These are phyloP conservation scores for Clitopilus hobsonii DNA, from an alignment of 768 basidiomycete species.

Conservation along the genomic window DNA sequence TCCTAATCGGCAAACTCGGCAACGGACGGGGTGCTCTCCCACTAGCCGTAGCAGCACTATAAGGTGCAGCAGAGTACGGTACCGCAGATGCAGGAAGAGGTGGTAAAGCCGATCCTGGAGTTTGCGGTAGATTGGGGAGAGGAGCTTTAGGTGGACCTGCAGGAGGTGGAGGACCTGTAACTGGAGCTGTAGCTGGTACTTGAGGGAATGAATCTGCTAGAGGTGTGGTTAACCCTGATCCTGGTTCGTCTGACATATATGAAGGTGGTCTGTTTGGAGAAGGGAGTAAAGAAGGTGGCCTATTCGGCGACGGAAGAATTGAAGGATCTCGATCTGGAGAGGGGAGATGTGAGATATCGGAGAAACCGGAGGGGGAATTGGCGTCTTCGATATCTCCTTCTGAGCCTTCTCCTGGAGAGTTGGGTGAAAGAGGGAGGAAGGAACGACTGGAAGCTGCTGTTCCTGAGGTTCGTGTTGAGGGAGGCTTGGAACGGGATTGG, in stretches of 20 bases:
- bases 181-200: constrained; percentile 52
- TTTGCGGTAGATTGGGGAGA: no score
- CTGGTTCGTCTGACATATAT: constrained; percentile 40
- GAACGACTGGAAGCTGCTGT: constrained; percentile 4
- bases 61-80: constrained; percentile 9
- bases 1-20: background rate
- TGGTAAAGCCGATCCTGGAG: no score
- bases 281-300: constrained; percentile 18
- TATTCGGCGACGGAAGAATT: constrained; percentile 8
- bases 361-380: no score
- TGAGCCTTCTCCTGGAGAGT: constrained; percentile 11
- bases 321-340: constrained; percentile 5
- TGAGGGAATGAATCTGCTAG: constrained; percentile 68
- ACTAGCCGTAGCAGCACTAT: background rate
- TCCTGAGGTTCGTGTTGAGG: background rate
- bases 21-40: background rate
- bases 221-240: constrained; percentile 38
- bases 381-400: constrained; percentile 7
- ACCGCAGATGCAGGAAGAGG: no score
- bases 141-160: constrained; percentile 13
- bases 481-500: no score
- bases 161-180: no score
- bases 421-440: constrained; percentile 10
- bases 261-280: constrained; percentile 31
- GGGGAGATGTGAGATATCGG: constrained; percentile 10